Percentiles rank a stretch among this genome's conserved stretches.
Evolutionary conservation across 257 asterid genomes (phyloP).

Genomic region (Capsicum rhomboideum): DNA sequence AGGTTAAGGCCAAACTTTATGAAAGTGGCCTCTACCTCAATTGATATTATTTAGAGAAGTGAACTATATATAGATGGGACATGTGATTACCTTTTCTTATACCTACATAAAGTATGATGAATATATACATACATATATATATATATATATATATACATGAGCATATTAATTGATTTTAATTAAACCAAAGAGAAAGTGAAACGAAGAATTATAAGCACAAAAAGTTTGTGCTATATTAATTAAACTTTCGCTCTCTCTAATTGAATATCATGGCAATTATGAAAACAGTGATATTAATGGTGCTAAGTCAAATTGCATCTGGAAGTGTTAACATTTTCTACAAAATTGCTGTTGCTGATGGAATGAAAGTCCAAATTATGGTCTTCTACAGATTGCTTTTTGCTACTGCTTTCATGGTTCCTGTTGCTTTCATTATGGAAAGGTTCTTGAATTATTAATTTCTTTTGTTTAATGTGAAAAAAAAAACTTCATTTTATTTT

Average conservation of each 20-base stretch:
- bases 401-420: slow-evolving; percentile 22
- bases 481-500: not conserved
- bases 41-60: not conserved
- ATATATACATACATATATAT: not conserved
- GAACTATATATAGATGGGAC: not conserved
- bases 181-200: not conserved
- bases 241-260: not conserved
- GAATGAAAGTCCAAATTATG: slow-evolving; percentile 17
- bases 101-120: not conserved
- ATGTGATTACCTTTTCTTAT: not conserved
- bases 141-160: not conserved
- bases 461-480: too few relatives aligned
- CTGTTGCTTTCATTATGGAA: slow-evolving; percentile 24
- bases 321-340: slow-evolving; percentile 18
- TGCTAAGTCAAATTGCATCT: slow-evolving; percentile 10
- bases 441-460: slow-evolving; percentile 2
- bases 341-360: slow-evolving; percentile 22
- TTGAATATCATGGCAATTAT: not conserved
- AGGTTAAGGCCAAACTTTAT: not conserved
- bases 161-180: not conserved
- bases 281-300: slow-evolving; percentile 14
- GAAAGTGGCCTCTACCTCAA: not conserved
- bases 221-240: not conserved
- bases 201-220: not conserved
- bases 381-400: slow-evolving; percentile 18